phyloP scores from a whole-genome alignment of 1,284 basidiomycete genomes.

The Microbotryum lychnidis-dioicae region DNA sequence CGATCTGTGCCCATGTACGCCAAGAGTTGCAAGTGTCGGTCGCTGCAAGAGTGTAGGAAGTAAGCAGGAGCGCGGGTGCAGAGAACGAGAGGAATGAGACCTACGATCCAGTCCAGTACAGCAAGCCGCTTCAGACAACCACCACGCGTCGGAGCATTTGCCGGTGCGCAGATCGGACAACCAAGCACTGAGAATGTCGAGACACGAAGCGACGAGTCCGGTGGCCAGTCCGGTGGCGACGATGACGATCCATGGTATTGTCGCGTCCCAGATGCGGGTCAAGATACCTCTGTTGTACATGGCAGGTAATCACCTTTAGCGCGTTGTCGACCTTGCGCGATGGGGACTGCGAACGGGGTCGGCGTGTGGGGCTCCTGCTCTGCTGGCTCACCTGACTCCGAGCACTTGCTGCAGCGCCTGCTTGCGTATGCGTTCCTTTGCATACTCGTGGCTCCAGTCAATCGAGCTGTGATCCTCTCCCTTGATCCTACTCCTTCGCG shows the following conservation, averaged over 20 bases:
- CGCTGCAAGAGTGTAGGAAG: conserved; percentile 42
- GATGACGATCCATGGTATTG: conserved; percentile 59
- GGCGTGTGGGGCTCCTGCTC: too few species aligned
- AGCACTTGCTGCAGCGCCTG: conserved; percentile 48
- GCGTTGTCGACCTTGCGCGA: background rate
- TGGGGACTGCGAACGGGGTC: background rate
- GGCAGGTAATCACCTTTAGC: background rate
- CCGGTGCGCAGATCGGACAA: conserved; percentile 62
- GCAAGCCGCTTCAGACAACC: conserved; percentile 63
- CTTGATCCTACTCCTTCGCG: too few species aligned
- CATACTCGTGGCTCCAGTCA: conserved; percentile 64
- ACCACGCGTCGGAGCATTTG: conserved; percentile 59
- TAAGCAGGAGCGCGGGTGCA: conserved; percentile 4
- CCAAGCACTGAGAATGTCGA: conserved; percentile 68
- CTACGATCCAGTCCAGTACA: conserved; percentile 64
- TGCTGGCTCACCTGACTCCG: conserved; percentile 40
- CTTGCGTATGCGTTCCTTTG: conserved; percentile 53
- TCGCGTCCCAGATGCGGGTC: conserved; percentile 52
- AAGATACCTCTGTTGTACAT: conserved; percentile 34
- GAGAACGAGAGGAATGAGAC: conserved; percentile 36
- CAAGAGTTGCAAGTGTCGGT: conserved; percentile 63
- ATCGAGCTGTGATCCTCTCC: conserved; percentile 10
- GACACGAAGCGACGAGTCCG: conserved; percentile 60
- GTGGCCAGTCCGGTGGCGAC: conserved; percentile 45
- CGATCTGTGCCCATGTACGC: conserved; percentile 47